These are phyloP conservation scores for Neurospora africana DNA, from an alignment of 495 filamentous ascomycete species.

Conservation along the genomic window DNA sequence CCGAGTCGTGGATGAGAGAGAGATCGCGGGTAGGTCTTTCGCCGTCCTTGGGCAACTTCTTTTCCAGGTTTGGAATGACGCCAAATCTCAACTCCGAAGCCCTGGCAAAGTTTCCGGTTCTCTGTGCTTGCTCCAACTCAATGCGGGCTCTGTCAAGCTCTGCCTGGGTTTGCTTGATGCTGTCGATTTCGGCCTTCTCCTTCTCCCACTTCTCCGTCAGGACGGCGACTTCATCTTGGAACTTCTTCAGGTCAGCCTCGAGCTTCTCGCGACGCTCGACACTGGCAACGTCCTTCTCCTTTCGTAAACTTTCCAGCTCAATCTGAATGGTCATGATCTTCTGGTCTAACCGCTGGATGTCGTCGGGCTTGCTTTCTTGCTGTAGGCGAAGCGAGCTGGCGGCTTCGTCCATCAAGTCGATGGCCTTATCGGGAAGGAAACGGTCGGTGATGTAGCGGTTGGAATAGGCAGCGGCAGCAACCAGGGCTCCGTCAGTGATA, in stretches of 20 bases:
- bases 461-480: constrained; percentile 82
- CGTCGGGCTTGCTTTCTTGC: constrained; percentile 93
- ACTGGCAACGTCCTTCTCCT: constrained; percentile 83
- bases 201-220: constrained; percentile 81
- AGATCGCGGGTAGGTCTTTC: constrained; percentile 34
- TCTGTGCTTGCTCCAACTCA: constrained; percentile 78
- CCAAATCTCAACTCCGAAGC: constrained; percentile 84
- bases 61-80: constrained; percentile 69
- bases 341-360: constrained; percentile 81
- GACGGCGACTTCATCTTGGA: constrained; percentile 55
- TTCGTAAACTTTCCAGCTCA: constrained; percentile 88
- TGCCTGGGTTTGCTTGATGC: constrained; percentile 74
- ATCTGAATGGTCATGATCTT: constrained; percentile 97
- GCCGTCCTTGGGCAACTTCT: constrained; percentile 68
- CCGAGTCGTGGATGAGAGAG: constrained; percentile 78
- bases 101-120: constrained; percentile 81
- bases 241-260: constrained; percentile 59
- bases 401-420: constrained; percentile 93
- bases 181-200: constrained; percentile 73
- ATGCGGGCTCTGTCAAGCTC: constrained; percentile 73
- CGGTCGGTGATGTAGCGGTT: constrained; percentile 96
- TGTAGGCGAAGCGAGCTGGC: constrained; percentile 83
- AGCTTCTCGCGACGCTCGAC: constrained; percentile 81
- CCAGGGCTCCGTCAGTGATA: constrained; percentile 85
- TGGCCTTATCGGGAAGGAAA: constrained; percentile 92